Evolutionary conservation across 768 basidiomycete genomes (phyloP).

Genomic region (Paxillus involutus): DNA sequence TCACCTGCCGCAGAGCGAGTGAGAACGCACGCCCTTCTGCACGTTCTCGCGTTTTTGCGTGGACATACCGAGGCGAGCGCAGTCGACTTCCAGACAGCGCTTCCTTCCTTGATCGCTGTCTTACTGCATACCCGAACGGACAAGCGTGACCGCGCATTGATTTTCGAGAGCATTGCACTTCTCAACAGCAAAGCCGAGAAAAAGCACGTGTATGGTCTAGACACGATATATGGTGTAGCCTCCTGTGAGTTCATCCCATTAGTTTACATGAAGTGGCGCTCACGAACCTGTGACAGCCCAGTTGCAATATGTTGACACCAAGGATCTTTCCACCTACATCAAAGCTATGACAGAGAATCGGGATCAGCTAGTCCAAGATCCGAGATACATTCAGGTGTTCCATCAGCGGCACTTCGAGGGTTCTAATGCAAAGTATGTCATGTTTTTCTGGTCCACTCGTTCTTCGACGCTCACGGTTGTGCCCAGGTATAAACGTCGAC

Average conservation of each 20-base stretch:
- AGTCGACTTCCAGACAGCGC: slow-evolving; percentile 78
- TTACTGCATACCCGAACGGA: slow-evolving; percentile 34
- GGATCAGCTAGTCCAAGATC: slow-evolving; percentile 62
- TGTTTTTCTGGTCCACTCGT: slow-evolving; percentile 27
- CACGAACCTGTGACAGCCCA: slow-evolving; percentile 32
- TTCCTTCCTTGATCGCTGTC: slow-evolving; percentile 68
- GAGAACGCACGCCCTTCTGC: slow-evolving; percentile 61
- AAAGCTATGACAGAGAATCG: slow-evolving; percentile 46
- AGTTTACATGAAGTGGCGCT: slow-evolving; percentile 1
- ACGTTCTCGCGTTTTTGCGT: slow-evolving; percentile 77
- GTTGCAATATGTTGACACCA: slow-evolving; percentile 69
- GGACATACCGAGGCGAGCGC: slow-evolving; percentile 59
- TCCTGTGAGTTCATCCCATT: slow-evolving; percentile 43
- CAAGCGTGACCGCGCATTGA: slow-evolving; percentile 33
- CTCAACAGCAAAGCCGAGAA: slow-evolving; percentile 41
- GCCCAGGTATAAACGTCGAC: slow-evolving; percentile 63
- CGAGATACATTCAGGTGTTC: slow-evolving; percentile 54
- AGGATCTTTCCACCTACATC: slow-evolving; percentile 61
- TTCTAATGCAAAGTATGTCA: slow-evolving; percentile 48
- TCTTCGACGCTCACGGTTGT: not conserved
- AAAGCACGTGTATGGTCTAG: slow-evolving; percentile 66
- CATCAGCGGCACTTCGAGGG: slow-evolving; percentile 56
- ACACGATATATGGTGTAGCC: slow-evolving; percentile 65
- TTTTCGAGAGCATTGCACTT: slow-evolving; percentile 54
- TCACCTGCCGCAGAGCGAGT: slow-evolving; percentile 31